Conservation (phyloP, 2,329 filamentous ascomycete species). For the Microsporum ferrugineum region DNA sequence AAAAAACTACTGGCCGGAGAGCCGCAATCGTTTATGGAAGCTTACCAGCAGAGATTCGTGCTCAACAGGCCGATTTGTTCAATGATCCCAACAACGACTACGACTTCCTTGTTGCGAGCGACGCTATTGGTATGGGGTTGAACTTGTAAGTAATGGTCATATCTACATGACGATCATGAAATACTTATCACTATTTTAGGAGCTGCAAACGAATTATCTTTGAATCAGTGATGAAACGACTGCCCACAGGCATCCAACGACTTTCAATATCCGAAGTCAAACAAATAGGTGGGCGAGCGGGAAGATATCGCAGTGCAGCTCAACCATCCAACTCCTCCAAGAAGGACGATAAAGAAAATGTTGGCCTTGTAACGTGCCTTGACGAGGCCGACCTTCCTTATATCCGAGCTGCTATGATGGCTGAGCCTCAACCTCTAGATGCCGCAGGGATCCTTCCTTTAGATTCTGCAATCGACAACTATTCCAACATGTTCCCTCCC, state of each 20-base stretch:
- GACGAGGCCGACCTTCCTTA: slow-evolving; percentile 55
- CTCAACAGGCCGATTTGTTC: slow-evolving; percentile 82
- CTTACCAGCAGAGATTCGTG: slow-evolving; percentile 81
- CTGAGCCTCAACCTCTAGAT: slow-evolving; percentile 53
- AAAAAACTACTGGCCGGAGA: slow-evolving; percentile 60
- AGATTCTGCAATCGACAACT: slow-evolving; percentile 56
- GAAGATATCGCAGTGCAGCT: slow-evolving; percentile 65
- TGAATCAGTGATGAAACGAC: slow-evolving; percentile 62
- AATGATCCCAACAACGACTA: slow-evolving; percentile 95
- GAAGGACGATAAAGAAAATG: slow-evolving; percentile 24
- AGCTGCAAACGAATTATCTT: slow-evolving; percentile 83
- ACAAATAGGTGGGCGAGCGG: slow-evolving; percentile 88
- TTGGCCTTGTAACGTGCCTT: slow-evolving; percentile 70
- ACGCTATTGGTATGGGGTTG: slow-evolving; percentile 94
- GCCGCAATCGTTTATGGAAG: slow-evolving; percentile 91
- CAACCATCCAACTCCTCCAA: slow-evolving; percentile 33
- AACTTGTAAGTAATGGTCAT: slow-evolving; percentile 54
- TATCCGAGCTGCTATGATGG: slow-evolving; percentile 52
- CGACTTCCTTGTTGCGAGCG: slow-evolving; percentile 84
- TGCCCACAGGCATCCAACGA: slow-evolving; percentile 46
- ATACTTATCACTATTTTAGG: slow-evolving; percentile 26
- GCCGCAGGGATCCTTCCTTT: slow-evolving; percentile 67
- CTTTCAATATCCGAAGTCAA: slow-evolving; percentile 71
- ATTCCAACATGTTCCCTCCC: slow-evolving; percentile 70
- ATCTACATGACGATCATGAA: background rate